Evolutionary conservation across 1,284 basidiomycete genomes (phyloP), one percentile per base, ranked within the genome.

Genomic region (Heimioporus punctisporus): DNA sequence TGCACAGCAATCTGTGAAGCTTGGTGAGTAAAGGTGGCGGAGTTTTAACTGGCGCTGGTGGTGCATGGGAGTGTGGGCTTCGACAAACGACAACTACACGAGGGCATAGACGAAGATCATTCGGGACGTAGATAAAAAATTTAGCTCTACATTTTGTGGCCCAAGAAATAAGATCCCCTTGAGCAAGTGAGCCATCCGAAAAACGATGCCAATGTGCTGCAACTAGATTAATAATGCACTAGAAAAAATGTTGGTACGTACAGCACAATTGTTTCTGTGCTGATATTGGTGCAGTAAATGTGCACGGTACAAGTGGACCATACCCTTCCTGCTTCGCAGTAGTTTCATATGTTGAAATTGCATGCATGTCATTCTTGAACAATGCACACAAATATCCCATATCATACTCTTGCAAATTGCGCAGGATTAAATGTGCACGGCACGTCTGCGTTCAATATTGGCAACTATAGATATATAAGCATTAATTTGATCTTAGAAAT

Each of bases 111-210:
- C 23, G 1, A 6, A 66, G 51, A 11, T 71, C 50, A 14, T 63
- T 9, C 2, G 62, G 65, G 2, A 49, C 50, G 43, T 65, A 69
- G 8, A 65, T 54, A 34, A 62, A 34, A 46, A 61, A 68, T 15
- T 11, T 34, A 12, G 31, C 17, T 17, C 11, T 34, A 17, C 31
- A 34, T 11, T 17, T 34, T 34, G 31, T 34, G 31, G 17, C 17
- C 12, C 31, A 34, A 34, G 31, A 37, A 8, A 15, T 5, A 17
- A 34, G 31, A 11, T 34, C 6, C 11, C 31, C 31, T 12, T 34
- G 31, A 34, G 12, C 11, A 11, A 41, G 12, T 12, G 6, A 10
- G n/a, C 12, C 23, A 21, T 41, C 12, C 10, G 17, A 4, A 21
- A 6, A 4, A 41, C 40, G 6, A 41, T 41, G 40, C 40, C 40